Percentiles rank a stretch among this genome's conserved stretches.
These are phyloP conservation scores for Marvania coccoides DNA, from an alignment of 139 green algal species.

Conservation along the genomic window DNA sequence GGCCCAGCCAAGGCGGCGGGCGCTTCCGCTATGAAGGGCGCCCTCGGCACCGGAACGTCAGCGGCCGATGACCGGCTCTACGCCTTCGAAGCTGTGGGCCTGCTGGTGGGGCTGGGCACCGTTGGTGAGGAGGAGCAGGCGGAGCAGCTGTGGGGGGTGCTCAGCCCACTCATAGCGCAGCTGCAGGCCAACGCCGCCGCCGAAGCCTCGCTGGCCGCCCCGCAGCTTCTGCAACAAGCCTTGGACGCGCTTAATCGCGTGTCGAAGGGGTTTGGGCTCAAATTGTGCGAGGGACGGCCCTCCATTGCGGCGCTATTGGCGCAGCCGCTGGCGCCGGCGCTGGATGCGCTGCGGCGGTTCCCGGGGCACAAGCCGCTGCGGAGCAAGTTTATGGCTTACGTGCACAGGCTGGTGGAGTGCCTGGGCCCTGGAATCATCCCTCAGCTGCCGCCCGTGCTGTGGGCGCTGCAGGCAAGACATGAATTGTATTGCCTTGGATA, in stretches of 20 bases:
- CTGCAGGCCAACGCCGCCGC: conserved; percentile 20
- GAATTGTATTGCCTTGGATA: neutral
- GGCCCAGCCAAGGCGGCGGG: neutral
- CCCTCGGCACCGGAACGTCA: neutral
- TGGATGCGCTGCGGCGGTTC: conserved; percentile 35
- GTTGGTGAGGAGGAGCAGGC: conserved; percentile 55
- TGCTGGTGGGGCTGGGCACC: conserved; percentile 75
- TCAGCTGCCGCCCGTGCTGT: conserved; percentile 45
- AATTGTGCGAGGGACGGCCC: conserved; percentile 43
- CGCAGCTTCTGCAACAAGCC: conserved; percentile 43
- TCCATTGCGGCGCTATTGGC: conserved; percentile 42
- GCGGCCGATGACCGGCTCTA: conserved; percentile 72
- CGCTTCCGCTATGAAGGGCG: conserved; percentile 1
- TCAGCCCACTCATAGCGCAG: conserved; percentile 59
- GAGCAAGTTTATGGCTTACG: conserved; percentile 60
- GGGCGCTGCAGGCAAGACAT: conserved; percentile 54
- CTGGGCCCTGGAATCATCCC: conserved; percentile 49
- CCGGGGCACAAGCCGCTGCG: conserved; percentile 53
- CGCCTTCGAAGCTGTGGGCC: conserved; percentile 77
- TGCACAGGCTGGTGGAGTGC: conserved; percentile 83
- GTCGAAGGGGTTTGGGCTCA: conserved; percentile 69
- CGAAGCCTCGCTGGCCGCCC: conserved; percentile 2
- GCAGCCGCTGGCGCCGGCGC: neutral
- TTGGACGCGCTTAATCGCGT: conserved; percentile 66
- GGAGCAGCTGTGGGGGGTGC: conserved; percentile 31